phyloP scores from a whole-genome alignment of 2,329 filamentous ascomycete genomes.

The Xylaria polymorpha region DNA sequence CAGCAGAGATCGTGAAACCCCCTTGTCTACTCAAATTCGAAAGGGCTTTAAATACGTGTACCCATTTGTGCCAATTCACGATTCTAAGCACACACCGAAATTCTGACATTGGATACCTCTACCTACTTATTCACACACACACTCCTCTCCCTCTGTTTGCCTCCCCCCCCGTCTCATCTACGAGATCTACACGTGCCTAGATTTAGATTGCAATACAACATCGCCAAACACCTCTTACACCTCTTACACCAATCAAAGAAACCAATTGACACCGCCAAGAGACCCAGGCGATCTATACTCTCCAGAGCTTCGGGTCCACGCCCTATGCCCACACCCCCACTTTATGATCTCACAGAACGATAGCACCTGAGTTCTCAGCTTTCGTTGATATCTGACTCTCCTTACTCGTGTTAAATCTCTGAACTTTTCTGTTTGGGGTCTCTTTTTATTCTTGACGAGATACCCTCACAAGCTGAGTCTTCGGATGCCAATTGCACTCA shows the following conservation, averaged over 20 bases:
- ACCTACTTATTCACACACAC: background rate
- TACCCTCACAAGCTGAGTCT: constrained; percentile 31
- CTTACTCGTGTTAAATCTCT: constrained; percentile 20
- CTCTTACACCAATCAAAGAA: background rate
- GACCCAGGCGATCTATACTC: constrained; percentile 36
- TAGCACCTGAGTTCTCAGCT: constrained; percentile 9
- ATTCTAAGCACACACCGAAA: background rate
- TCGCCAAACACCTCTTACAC: too few species aligned
- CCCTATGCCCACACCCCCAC: constrained; percentile 21
- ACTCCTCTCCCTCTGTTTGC: too few species aligned
- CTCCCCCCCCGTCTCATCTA: background rate
- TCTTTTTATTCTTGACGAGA: background rate
- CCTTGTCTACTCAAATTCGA: constrained; percentile 25
- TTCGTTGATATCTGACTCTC: constrained; percentile 12
- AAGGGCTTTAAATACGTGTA: constrained; percentile 3
- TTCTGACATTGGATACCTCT: constrained; percentile 1
- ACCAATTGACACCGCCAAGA: constrained; percentile 28
- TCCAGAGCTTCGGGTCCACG: constrained; percentile 36
- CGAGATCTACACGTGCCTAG: background rate
- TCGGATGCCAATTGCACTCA: background rate
- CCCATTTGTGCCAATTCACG: background rate
- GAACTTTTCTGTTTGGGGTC: constrained; percentile 6
- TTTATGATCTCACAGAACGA: constrained; percentile 32
- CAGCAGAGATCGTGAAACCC: constrained; percentile 41
- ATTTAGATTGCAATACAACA: background rate